Conservation (phyloP, 768 basidiomycete genomes). For the Auriscalpium microsporum region DNA sequence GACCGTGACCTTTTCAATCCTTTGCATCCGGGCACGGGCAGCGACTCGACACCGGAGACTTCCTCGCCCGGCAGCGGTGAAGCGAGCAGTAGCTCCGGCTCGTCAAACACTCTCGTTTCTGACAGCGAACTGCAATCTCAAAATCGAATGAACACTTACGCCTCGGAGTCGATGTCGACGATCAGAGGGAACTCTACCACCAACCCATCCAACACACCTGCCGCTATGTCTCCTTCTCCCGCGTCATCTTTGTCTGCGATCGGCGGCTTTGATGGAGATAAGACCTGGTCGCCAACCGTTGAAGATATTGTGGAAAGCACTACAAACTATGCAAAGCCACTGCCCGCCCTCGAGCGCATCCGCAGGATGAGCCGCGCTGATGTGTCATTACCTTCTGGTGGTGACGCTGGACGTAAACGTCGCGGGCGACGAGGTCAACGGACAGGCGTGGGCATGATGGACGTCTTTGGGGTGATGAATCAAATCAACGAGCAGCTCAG, state of each 20-base stretch:
- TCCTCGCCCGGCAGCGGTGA: conserved; percentile 17
- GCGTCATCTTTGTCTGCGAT: neutral
- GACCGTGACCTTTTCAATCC: conserved; percentile 66
- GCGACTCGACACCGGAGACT: conserved; percentile 12
- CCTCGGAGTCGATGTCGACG: neutral
- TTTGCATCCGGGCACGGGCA: conserved; percentile 40
- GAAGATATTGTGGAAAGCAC: conserved; percentile 67
- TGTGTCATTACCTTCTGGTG: neutral
- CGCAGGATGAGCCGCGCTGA: conserved; percentile 34
- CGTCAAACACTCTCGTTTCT: conserved; percentile 6
- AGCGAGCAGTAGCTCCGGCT: neutral
- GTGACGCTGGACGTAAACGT: conserved; percentile 1
- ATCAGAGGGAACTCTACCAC: neutral
- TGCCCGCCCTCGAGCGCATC: conserved; percentile 63
- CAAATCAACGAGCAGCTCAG: conserved; percentile 79
- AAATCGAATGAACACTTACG: neutral
- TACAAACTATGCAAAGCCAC: conserved; percentile 54
- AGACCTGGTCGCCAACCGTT: conserved; percentile 37
- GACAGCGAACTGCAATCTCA: neutral
- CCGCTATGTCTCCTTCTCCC: neutral
- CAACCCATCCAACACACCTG: neutral
- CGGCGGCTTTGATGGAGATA: conserved; percentile 17
- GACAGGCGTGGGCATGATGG: conserved; percentile 54
- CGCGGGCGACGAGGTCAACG: conserved; percentile 17
- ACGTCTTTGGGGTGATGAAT: conserved; percentile 67